phyloP scores from a whole-genome alignment of 164 flowering plant genomes.

The Vitis riparia region DNA sequence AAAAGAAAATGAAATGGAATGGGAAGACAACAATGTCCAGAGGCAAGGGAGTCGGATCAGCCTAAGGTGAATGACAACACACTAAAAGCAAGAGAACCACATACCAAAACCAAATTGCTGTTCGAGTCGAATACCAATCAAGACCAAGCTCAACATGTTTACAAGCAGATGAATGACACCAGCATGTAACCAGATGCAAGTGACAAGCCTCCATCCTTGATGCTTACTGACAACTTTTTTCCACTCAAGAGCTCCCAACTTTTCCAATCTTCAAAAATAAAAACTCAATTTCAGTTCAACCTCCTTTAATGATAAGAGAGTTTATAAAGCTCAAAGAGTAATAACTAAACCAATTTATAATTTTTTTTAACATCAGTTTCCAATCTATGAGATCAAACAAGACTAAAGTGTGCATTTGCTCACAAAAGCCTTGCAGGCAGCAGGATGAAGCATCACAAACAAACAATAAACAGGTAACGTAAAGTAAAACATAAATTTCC shows the following conservation, averaged over 20 bases:
- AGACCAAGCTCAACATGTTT: slow-evolving; percentile 74
- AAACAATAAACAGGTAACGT: background rate
- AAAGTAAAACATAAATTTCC: too few relatives aligned
- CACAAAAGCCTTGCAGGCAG: too few relatives aligned
- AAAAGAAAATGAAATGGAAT: background rate
- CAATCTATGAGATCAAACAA: too few relatives aligned
- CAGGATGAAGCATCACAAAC: background rate
- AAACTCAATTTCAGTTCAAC: background rate
- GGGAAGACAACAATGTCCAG: too few relatives aligned
- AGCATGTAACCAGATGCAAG: slow-evolving; percentile 88
- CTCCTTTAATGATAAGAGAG: background rate
- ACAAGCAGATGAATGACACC: slow-evolving; percentile 76
- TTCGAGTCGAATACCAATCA: slow-evolving; percentile 86
- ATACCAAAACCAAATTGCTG: slow-evolving; percentile 90
- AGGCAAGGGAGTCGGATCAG: too few relatives aligned
- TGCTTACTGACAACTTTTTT: slow-evolving; percentile 47
- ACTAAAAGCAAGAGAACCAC: slow-evolving; percentile 2
- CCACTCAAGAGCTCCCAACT: slow-evolving; percentile 75
- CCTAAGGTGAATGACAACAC: too few relatives aligned
- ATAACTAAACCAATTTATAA: too few relatives aligned
- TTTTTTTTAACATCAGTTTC: too few relatives aligned
- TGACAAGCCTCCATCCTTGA: slow-evolving; percentile 85
- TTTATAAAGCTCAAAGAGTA: too few relatives aligned
- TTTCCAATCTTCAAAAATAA: slow-evolving; percentile 50
- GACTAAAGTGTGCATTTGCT: too few relatives aligned